Percentiles rank a stretch among this genome's conserved stretches.
Evolutionary conservation across 2,329 filamentous ascomycete genomes (phyloP).

Genomic region (Whalleya microplaca): DNA sequence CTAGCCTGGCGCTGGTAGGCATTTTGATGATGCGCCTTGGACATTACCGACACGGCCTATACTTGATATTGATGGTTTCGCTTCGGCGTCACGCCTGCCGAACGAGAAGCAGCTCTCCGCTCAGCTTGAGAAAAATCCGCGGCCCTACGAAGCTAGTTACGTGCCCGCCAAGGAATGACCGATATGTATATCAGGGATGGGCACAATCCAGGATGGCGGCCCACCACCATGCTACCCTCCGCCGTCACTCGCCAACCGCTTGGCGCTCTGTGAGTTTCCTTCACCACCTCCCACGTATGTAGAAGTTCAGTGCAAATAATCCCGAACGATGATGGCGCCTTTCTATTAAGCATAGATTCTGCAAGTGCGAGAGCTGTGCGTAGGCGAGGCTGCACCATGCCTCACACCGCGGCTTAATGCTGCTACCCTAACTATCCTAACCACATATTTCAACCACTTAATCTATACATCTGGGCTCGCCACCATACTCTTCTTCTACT

Average conservation of each 20-base stretch:
- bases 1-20: neutral
- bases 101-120: conserved; percentile 19
- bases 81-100: conserved; percentile 21
- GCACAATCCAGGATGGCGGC: conserved; percentile 17
- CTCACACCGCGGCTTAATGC: conserved; percentile 6
- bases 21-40: conserved; percentile 1
- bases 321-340: conserved; percentile 11
- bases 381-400: conserved; percentile 16
- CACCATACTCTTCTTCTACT: neutral
- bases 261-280: conserved; percentile 10
- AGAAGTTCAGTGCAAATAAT: conserved; percentile 11
- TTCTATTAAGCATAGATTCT: conserved; percentile 5
- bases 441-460: conserved; percentile 5
- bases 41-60: conserved; percentile 8
- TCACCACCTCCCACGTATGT: conserved; percentile 17
- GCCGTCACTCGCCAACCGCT: conserved; percentile 8
- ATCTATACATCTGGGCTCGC: conserved; percentile 2
- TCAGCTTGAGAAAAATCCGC: conserved; percentile 19
- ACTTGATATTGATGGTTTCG: conserved; percentile 12
- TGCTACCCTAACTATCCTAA: conserved; percentile 9
- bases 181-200: conserved; percentile 23
- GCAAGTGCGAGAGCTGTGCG: conserved; percentile 10
- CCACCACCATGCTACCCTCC: too few relatives aligned
- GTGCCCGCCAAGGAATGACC: conserved; percentile 23
- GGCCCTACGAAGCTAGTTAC: conserved; percentile 3